Evolutionary conservation across 495 filamentous ascomycete genomes (phyloP).

Genomic region (Penicillium bovifimosum): DNA sequence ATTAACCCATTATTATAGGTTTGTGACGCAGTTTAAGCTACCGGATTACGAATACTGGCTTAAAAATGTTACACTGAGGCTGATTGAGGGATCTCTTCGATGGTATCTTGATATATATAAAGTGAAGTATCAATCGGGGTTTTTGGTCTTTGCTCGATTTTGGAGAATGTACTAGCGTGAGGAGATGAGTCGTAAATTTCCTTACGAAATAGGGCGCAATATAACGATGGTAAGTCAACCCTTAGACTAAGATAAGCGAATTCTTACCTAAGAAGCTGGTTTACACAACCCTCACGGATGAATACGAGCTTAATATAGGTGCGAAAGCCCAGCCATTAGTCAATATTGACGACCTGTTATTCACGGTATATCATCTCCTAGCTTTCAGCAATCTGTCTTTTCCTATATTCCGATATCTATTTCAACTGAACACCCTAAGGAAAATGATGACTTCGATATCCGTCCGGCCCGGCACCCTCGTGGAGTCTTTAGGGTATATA

Average conservation of each 20-base stretch:
- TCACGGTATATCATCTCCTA: slow-evolving; percentile 14
- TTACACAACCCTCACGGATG: neutral
- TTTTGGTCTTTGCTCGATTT: neutral
- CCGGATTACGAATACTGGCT: neutral
- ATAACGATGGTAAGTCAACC: neutral
- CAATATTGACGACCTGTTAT: slow-evolving; percentile 17
- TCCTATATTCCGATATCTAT: slow-evolving; percentile 12
- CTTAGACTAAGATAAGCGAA: neutral
- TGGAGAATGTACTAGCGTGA: neutral
- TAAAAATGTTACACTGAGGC: neutral
- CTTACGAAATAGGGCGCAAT: neutral
- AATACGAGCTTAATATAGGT: slow-evolving; percentile 7
- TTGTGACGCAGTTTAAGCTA: neutral
- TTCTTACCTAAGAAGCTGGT: neutral
- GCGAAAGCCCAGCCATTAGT: neutral
- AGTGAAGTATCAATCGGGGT: neutral
- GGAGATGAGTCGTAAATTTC: neutral
- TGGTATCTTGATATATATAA: neutral
- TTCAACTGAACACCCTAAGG: slow-evolving; percentile 18
- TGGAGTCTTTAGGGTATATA: slow-evolving; percentile 18
- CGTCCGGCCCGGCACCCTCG: slow-evolving; percentile 15
- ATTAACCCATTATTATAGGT: too few species aligned
- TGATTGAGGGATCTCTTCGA: neutral
- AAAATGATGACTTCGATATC: slow-evolving; percentile 24
- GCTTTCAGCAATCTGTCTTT: slow-evolving; percentile 8